These are phyloP conservation scores for Atractiella rhizophila DNA, from an alignment of 768 basidiomycete species.

Conservation along the genomic window DNA sequence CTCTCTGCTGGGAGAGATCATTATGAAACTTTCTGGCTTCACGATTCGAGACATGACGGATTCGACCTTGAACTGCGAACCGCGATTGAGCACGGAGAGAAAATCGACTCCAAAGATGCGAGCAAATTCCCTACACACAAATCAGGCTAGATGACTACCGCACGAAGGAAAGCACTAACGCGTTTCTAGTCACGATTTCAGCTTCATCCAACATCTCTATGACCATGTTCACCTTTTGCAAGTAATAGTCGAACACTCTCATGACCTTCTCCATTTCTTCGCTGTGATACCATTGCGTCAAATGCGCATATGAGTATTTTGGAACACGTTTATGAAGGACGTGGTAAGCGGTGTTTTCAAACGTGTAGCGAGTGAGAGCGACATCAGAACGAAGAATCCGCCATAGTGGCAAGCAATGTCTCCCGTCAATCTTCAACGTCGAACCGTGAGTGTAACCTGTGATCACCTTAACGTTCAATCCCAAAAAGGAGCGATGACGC, in stretches of 20 bases:
- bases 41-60: slow-evolving; percentile 94
- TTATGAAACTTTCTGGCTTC: slow-evolving; percentile 76
- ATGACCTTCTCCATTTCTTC: slow-evolving; percentile 31
- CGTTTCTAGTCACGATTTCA: slow-evolving; percentile 66
- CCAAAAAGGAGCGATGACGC: too few relatives aligned
- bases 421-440: slow-evolving; percentile 56
- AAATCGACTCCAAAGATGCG: slow-evolving; percentile 95
- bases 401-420: slow-evolving; percentile 84
- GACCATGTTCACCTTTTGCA: slow-evolving; percentile 38
- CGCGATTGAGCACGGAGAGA: slow-evolving; percentile 74
- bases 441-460: slow-evolving; percentile 43
- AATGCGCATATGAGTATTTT: neutral
- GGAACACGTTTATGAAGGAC: slow-evolving; percentile 30
- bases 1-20: slow-evolving; percentile 64
- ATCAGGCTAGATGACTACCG: neutral
- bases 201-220: slow-evolving; percentile 56
- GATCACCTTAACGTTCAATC: too few relatives aligned
- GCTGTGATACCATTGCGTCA: slow-evolving; percentile 46
- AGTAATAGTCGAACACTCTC: slow-evolving; percentile 37
- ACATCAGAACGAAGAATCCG: slow-evolving; percentile 68
- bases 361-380: slow-evolving; percentile 48
- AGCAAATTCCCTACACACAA: slow-evolving; percentile 55
- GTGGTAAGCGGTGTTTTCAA: slow-evolving; percentile 73
- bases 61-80: slow-evolving; percentile 96
- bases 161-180: slow-evolving; percentile 30